A percentile compares a stretch with the other conserved stretches of the same genome.
Conservation (phyloP, 805 yeast genomes). For the Cyberlindnera mrakii region DNA sequence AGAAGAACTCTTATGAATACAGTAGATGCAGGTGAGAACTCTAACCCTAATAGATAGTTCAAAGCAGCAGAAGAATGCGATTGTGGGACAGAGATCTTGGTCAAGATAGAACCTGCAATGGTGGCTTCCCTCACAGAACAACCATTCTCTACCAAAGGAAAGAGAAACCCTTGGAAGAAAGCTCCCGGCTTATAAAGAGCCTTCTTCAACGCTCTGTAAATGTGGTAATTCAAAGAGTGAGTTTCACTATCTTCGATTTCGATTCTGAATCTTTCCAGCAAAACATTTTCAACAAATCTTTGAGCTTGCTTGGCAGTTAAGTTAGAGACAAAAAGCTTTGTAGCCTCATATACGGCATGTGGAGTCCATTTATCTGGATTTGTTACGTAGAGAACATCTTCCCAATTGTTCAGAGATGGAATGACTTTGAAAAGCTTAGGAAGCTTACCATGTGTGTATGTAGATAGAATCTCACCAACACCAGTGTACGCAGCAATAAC, state of each 20-base stretch:
- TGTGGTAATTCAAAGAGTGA: conserved; percentile 82
- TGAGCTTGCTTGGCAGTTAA: conserved; percentile 85
- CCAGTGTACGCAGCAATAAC: conserved; percentile 92
- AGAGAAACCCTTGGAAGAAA: conserved; percentile 90
- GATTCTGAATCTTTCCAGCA: conserved; percentile 65
- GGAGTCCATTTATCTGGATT: conserved; percentile 94
- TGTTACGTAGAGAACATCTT: conserved; percentile 87
- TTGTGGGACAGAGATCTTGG: conserved; percentile 88
- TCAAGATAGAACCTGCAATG: conserved; percentile 85
- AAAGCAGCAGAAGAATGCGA: conserved; percentile 95
- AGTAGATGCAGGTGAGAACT: conserved; percentile 82
- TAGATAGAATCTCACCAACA: conserved; percentile 78
- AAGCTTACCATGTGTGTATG: conserved; percentile 92
- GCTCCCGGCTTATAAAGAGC: conserved; percentile 96
- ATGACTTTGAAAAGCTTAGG: conserved; percentile 96
- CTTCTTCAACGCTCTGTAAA: conserved; percentile 87
- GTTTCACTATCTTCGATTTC: conserved; percentile 69
- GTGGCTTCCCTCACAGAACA: conserved; percentile 93
- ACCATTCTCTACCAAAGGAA: conserved; percentile 83
- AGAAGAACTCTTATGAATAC: conserved; percentile 84
- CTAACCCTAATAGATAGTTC: conserved; percentile 73
- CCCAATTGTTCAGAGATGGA: conserved; percentile 93
- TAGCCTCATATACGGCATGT: conserved; percentile 90
- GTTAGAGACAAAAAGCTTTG: conserved; percentile 88
- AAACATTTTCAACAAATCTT: conserved; percentile 62